Evolutionary conservation across 345 rosid genomes (phyloP).

Genomic region (Eucalyptus curtisii): DNA sequence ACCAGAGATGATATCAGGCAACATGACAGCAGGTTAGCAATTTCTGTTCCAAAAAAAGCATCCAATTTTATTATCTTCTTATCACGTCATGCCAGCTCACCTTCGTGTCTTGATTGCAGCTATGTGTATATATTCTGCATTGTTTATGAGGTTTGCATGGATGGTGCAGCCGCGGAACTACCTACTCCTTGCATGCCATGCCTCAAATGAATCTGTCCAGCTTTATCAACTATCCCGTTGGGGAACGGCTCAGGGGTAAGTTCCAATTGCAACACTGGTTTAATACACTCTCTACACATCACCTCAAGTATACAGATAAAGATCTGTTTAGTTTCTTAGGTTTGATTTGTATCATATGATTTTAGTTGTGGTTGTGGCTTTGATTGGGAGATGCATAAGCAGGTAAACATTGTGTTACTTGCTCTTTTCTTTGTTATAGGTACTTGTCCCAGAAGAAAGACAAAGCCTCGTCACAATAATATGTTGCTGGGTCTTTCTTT

Average conservation of each 20-base stretch:
- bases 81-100: not conserved
- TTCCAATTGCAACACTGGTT: not conserved
- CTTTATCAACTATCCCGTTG: constrained; percentile 88
- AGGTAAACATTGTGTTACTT: not conserved
- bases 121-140: not conserved
- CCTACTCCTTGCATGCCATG: constrained; percentile 67
- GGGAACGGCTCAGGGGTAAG: constrained; percentile 68
- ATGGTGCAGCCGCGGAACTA: not conserved
- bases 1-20: constrained; percentile 85
- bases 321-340: not conserved
- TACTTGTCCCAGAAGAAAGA: not conserved
- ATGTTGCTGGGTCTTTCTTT: not conserved
- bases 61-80: not conserved
- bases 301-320: not conserved
- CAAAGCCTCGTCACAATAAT: not conserved
- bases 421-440: not conserved
- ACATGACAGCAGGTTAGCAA: not conserved
- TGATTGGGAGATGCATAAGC: not conserved
- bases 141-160: not conserved
- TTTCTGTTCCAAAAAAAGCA: not conserved
- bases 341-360: not conserved
- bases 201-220: constrained; percentile 91
- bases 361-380: not conserved
- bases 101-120: not conserved
- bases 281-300: not conserved